These are phyloP conservation scores for Exophiala lecanii-corni DNA, from an alignment of 2,329 filamentous ascomycete genomes.

Conservation along the genomic window DNA sequence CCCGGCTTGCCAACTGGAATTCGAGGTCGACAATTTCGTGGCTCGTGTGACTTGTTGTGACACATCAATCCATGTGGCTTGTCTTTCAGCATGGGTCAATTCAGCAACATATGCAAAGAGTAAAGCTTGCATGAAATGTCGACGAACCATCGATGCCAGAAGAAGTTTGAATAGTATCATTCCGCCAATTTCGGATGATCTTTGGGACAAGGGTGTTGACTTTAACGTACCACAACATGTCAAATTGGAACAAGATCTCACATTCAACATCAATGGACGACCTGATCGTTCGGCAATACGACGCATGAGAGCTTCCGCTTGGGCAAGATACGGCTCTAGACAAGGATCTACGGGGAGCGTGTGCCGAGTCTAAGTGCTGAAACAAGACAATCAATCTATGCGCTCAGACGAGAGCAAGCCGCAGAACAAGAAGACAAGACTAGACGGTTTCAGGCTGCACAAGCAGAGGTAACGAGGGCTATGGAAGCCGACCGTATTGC, in stretches of 20 bases:
- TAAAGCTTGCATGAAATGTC: slow-evolving; percentile 22
- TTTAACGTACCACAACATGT: slow-evolving; percentile 19
- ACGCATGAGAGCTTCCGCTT: background rate
- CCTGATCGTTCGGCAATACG: slow-evolving; percentile 9
- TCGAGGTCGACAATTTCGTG: slow-evolving; percentile 20
- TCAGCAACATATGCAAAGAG: slow-evolving; percentile 18
- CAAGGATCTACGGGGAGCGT: too few relatives aligned
- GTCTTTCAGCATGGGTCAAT: slow-evolving; percentile 24
- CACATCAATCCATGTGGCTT: slow-evolving; percentile 21
- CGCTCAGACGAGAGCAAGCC: background rate
- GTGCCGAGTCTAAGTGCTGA: background rate
- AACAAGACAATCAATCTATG: background rate
- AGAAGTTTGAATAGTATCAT: slow-evolving; percentile 19
- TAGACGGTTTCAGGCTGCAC: background rate
- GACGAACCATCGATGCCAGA: slow-evolving; percentile 20
- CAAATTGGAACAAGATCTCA: slow-evolving; percentile 16
- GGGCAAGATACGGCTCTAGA: background rate
- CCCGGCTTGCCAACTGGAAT: slow-evolving; percentile 22
- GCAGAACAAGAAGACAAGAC: background rate
- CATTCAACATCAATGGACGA: slow-evolving; percentile 18
- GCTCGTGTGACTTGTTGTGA: slow-evolving; percentile 21
- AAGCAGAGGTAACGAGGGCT: slow-evolving; percentile 2
- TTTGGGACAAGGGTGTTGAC: slow-evolving; percentile 20
- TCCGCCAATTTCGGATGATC: slow-evolving; percentile 19
- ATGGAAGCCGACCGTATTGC: slow-evolving; percentile 12